These are phyloP conservation scores for Apiotrichum gracile DNA, from an alignment of 1,284 basidiomycete genomes.

Conservation along the genomic window DNA sequence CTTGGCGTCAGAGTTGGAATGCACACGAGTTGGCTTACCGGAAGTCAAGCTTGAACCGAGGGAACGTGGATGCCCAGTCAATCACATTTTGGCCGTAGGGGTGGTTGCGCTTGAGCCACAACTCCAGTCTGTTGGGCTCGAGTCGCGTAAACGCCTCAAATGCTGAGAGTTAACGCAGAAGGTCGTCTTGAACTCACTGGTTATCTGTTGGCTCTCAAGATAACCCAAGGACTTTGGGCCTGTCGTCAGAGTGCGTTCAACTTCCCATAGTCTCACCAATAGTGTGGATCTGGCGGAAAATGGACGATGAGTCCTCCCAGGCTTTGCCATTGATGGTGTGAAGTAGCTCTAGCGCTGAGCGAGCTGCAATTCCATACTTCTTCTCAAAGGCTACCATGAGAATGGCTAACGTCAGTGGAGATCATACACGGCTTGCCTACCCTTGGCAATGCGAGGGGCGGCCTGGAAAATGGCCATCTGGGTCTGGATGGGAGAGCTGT, in stretches of 20 bases:
- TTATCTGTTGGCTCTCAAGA: constrained; percentile 21
- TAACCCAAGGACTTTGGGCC: constrained; percentile 38
- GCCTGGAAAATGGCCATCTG: constrained; percentile 29
- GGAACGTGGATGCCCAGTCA: constrained; percentile 14
- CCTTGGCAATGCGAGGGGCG: constrained; percentile 36
- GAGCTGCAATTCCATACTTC: constrained; percentile 23
- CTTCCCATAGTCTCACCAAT: constrained; percentile 14
- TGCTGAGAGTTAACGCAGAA: constrained; percentile 1
- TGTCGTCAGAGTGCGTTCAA: not conserved
- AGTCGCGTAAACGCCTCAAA: constrained; percentile 22
- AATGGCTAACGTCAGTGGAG: constrained; percentile 25
- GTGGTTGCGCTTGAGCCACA: constrained; percentile 23
- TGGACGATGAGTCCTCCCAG: constrained; percentile 37
- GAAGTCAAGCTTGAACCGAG: constrained; percentile 19
- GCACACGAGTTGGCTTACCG: constrained; percentile 3
- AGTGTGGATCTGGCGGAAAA: constrained; percentile 40
- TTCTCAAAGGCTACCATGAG: constrained; percentile 22
- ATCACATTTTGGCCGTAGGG: constrained; percentile 23
- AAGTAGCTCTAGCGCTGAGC: constrained; percentile 29
- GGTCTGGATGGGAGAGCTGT: constrained; percentile 23
- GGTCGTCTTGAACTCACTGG: constrained; percentile 12
- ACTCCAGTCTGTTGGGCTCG: constrained; percentile 19
- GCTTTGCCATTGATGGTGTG: constrained; percentile 37
- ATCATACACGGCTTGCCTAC: constrained; percentile 7
- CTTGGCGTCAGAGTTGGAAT: not conserved